phyloP scores from a whole-genome alignment of 345 rosid species.

The Populus alba region DNA sequence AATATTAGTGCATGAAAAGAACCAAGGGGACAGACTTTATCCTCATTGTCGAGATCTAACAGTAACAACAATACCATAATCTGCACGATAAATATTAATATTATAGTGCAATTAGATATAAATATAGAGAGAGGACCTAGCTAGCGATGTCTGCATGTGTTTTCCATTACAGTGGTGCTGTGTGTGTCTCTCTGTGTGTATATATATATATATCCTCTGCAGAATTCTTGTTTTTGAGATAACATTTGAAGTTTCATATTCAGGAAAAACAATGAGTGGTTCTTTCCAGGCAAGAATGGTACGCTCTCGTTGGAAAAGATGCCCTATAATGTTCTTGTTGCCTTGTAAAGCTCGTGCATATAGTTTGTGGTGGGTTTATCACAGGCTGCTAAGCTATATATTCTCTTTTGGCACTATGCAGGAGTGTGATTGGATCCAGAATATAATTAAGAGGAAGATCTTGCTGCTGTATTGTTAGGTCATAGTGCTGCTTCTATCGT shows the following conservation, averaged over 20 bases:
- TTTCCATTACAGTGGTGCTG: background rate
- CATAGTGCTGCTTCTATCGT: background rate
- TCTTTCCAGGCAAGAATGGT: too few species aligned
- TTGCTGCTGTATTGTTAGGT: background rate
- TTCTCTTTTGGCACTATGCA: background rate
- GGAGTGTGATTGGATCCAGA: background rate
- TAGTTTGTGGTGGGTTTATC: background rate
- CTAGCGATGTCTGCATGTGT: background rate
- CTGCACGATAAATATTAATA: background rate
- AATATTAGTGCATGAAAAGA: constrained; percentile 23
- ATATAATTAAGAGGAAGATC: background rate
- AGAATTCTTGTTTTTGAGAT: background rate
- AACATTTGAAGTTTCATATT: background rate
- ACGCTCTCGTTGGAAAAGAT: background rate
- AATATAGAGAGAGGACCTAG: background rate
- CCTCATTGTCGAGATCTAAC: constrained; percentile 25
- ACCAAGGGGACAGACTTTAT: constrained; percentile 30
- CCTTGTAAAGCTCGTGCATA: background rate
- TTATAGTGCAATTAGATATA: too few species aligned
- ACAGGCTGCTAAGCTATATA: background rate
- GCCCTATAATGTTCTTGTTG: background rate
- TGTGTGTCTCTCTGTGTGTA: background rate
- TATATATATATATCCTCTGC: too few species aligned
- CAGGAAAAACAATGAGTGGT: background rate
- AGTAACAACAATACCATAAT: background rate